Base-by-base conservation (phyloP, 306 rosid species). In the Calophaca sinica region DNA sequence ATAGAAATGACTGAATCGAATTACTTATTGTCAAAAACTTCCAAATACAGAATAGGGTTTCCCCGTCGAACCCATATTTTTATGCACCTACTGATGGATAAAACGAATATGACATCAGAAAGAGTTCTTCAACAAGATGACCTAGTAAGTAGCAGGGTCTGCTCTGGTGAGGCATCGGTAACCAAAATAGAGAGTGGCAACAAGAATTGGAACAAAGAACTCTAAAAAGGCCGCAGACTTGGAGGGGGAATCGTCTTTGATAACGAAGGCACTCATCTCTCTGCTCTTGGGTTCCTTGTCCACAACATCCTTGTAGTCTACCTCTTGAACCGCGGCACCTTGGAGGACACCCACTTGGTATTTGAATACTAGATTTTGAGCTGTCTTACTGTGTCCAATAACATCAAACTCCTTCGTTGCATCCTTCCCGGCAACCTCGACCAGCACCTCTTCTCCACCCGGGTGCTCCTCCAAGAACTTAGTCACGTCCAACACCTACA, bases 401-500 rank as follows among this genome's bases (percentile, higher is more conserved):
- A 50, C 76, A 32, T 84, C 86, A 45, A 86, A 86, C 51, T 84
- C 89, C 73, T 84, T 86, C 7, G 86, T 86, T 2, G 90, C 90
- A 61, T 88, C 89, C 62, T 80, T 88, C 14, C 89, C 93, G 1
- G 86, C 90, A 2, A 78, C 73, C 53, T 86, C 90, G 28, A 72
- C 0, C 54, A 86, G 10, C 67, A 84, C 89, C 45, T 88, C 93
- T 48, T 84, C 90, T 66, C 93, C 93, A 64, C 90, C 93, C 0
- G 90, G 93, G 78, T 84, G 93, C 64, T 84, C 87, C 76, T 62
- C 87, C 87, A 80, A 68, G 28, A 88, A 86, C 81, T 82, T 88
- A 1, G 87, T 88, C 41, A 88, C 84, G 2, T 86, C 61, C 90
- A 86, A 36, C 62, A 88, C 93, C 90, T 88, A 15, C n/a, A 70